Conservation (phyloP, 2,329 filamentous ascomycete species). For the Paraphaeosphaeria minitans region DNA sequence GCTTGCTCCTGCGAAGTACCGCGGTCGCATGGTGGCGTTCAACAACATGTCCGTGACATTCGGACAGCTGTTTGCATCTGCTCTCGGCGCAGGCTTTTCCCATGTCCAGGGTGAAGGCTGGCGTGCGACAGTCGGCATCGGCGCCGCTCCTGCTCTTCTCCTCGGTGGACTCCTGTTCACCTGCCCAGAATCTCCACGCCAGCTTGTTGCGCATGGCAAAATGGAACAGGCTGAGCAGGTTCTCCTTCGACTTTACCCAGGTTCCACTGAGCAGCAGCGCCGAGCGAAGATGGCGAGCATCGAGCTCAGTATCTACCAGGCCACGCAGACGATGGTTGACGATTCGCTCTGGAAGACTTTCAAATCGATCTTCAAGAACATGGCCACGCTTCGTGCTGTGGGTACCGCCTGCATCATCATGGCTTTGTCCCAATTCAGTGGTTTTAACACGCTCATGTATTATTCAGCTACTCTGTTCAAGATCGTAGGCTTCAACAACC, state of each 20-base stretch:
- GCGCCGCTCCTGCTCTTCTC: conserved; percentile 43
- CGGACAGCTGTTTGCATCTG: conserved; percentile 40
- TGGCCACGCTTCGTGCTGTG: conserved; percentile 42
- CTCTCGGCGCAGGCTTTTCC: conserved; percentile 41
- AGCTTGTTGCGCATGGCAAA: conserved; percentile 44
- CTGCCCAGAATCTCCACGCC: conserved; percentile 46
- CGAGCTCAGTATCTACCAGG: conserved; percentile 41
- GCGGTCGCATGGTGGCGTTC: conserved; percentile 44
- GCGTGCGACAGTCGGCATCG: conserved; percentile 46
- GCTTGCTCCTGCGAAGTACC: conserved; percentile 38
- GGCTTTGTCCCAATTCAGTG: conserved; percentile 44
- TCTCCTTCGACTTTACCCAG: conserved; percentile 42
- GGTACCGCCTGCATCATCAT: conserved; percentile 45
- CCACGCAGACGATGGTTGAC: conserved; percentile 35
- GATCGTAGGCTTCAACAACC: conserved; percentile 76
- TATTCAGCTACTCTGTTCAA: conserved; percentile 53
- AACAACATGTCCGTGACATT: conserved; percentile 44
- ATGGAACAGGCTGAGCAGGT: conserved; percentile 38
- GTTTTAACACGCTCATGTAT: conserved; percentile 84
- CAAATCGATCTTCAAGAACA: conserved; percentile 39
- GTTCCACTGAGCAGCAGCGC: conserved; percentile 32
- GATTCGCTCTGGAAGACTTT: conserved; percentile 41
- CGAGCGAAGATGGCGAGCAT: conserved; percentile 33
- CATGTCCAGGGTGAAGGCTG: conserved; percentile 39
- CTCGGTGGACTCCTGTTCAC: conserved; percentile 41